Base-by-base conservation (phyloP, 345 rosid genomes). In the Eucalyptus curtisii region DNA sequence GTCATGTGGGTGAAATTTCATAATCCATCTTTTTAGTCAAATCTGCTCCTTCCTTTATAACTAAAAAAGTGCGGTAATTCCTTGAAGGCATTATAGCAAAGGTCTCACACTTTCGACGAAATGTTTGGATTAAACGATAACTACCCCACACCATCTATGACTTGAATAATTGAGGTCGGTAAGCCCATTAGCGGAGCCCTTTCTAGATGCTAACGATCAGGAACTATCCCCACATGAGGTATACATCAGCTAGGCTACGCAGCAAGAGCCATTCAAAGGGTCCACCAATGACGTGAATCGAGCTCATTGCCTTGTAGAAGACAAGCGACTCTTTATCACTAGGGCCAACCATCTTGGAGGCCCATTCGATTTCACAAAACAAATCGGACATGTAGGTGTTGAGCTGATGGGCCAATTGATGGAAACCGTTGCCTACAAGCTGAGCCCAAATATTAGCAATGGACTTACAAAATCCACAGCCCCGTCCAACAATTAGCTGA, bases 81-180 rank as follows among this genome's bases (percentile, higher is more conserved):
- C 27, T 20, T 3, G 7, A 2, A 37, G 4, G 9, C 82, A 22
- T 20, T 37, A 20, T 40, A 24, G 27, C 13, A 2, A 22, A 3
- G 27, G 45, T 19, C 9, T 76, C 47, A 2, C 82, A 71, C 27
- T 24, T 40, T 3, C 27, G 5, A 7, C 40, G 10, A n/a, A 64
- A 64, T 64, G 6, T 64, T 64, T 6, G 8, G n/a, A 30, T 61
- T 12, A 13, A 61, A 30, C 15, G 6, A 61, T 61, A 30, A 61
- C 16, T 61, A 61, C 68, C 0, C 68, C 16, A 1, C 16, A 61
- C 68, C n/a, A 27, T 2, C 0, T 33, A 1, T 1, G 33, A 27
- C 16, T 59, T 27, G 68, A 68, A 33, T 68, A 19, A 33, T 33
- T 5, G 80, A 68, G 25, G 25, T 33, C 27, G 15, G 47, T 3